phyloP scores from a whole-genome alignment of 108 stramenopile genomes.

The Fistulifera pelliculosa region DNA sequence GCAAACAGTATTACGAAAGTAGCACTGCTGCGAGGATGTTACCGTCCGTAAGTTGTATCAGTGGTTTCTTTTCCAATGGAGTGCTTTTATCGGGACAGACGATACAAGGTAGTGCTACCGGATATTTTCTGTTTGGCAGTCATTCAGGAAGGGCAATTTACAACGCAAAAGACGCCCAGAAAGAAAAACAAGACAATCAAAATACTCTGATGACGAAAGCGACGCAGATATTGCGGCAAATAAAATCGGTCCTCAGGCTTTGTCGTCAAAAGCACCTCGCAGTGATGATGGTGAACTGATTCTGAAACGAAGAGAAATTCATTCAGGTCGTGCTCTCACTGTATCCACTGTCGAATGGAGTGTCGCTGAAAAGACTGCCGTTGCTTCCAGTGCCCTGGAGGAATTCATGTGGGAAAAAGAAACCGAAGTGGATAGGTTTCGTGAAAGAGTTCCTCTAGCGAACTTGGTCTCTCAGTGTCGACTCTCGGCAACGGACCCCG shows the following conservation, averaged over 20 bases:
- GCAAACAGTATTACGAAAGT: conserved; percentile 68
- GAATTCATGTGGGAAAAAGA: conserved; percentile 90
- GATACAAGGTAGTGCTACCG: conserved; percentile 58
- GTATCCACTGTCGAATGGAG: conserved; percentile 83
- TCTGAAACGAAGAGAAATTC: conserved; percentile 64
- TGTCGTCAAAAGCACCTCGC: conserved; percentile 44
- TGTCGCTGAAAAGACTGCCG: conserved; percentile 78
- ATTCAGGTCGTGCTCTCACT: conserved; percentile 72
- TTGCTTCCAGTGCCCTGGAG: conserved; percentile 60
- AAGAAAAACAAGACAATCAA: too few relatives aligned
- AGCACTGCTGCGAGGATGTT: conserved; percentile 37
- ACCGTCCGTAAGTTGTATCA: conserved; percentile 44
- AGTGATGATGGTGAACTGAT: conserved; percentile 68
- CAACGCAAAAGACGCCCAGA: conserved; percentile 31
- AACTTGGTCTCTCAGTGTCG: conserved; percentile 66
- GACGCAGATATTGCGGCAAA: conserved; percentile 30
- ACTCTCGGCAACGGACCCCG: conserved; percentile 40
- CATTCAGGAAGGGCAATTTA: conserved; percentile 59
- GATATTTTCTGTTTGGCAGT: conserved; percentile 63
- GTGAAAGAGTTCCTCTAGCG: conserved; percentile 71
- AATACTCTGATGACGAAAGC: conserved; percentile 19
- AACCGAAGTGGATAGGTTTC: conserved; percentile 75
- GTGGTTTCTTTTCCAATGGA: conserved; percentile 75
- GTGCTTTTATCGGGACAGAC: conserved; percentile 43
- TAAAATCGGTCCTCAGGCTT: conserved; percentile 12